Evolutionary conservation across 2,329 filamentous ascomycete genomes (phyloP), one percentile per base, ranked within the genome.

Genomic region (Apiospora rasikravindrae): DNA sequence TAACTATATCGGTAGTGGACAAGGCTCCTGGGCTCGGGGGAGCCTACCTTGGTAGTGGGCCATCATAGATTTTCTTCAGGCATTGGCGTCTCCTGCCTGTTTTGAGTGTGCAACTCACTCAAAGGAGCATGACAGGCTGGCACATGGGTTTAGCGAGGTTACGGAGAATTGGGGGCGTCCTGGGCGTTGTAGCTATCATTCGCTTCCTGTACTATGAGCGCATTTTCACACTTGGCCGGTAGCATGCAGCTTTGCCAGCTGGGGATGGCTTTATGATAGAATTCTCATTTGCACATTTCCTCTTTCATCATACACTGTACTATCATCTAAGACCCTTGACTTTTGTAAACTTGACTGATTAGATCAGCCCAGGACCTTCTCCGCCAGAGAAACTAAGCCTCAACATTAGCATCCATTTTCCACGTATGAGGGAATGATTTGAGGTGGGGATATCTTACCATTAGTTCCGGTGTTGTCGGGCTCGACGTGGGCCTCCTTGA

Each of bases 381-480:
- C 72, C 13, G 72, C 72, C 67, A 72, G 24, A 19, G 72, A 71
- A 8, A 64, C 72, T 73, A 42, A 6, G 22, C 4, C 5, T 44
- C 66, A 68, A 26, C 3, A 26, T 68, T 68, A 68, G 66, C 26
- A 40, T 2, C 10, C n/a, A 26, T 24, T 51, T 14, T 24, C 16
- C 16, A 45, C 16, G 37, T 42, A 33, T 29, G 42, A 33, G 8
- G 74, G 29, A 42, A 51, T 19, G 47, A 49, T 51, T 26, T 29
- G 33, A 37, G 70, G 69, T 33, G 42, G 40, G 44, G 70, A 13
- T n/a, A 29, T 13, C 16, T 82, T 85, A 95, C 94, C 92, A 76
- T 92, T 87, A 68, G 95, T 88, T 45, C 94, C 94, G 51, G 93
- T 96, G 84, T 93, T 95, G 82, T 98, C 95, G 14, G 94, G 92